Conservation (phyloP, 345 rosid genomes). For the Linum tenue region DNA sequence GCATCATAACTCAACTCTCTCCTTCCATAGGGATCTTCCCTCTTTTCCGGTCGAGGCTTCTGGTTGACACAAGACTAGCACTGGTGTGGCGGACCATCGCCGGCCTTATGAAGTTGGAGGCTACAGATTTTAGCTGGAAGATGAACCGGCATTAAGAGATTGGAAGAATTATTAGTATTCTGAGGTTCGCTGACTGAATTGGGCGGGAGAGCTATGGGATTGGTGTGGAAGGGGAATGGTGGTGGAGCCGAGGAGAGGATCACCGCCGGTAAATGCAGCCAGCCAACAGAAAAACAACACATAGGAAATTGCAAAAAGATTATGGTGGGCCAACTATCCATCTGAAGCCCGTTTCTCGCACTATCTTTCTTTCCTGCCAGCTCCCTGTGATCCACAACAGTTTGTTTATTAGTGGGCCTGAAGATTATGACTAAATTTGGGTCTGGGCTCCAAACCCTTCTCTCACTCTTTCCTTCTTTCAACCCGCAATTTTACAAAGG, state of each 20-base stretch:
- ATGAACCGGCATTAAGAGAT: too few relatives aligned
- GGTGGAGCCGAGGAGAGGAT: background rate
- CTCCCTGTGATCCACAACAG: background rate
- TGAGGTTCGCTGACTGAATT: background rate
- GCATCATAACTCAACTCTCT: too few relatives aligned
- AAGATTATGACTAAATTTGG: background rate
- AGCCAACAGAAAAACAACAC: background rate
- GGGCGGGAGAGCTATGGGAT: background rate
- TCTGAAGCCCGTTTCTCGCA: background rate
- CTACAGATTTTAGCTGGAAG: background rate
- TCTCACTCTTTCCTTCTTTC: too few relatives aligned
- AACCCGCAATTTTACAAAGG: too few relatives aligned
- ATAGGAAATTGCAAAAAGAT: too few relatives aligned
- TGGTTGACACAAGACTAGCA: too few relatives aligned
- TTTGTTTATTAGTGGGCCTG: background rate
- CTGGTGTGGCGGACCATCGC: too few relatives aligned
- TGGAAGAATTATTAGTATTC: background rate
- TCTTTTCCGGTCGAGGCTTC: too few relatives aligned
- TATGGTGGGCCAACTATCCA: background rate
- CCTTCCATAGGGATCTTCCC: too few relatives aligned
- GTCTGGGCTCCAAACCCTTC: background rate
- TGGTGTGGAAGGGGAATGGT: background rate
- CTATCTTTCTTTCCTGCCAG: background rate
- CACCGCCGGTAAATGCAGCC: background rate
- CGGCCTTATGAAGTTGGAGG: too few relatives aligned